Evolutionary conservation across 176 grass and related monocot genomes (phyloP), one percentile per base, ranked within the genome.

Genomic region (Lolium rigidum): DNA sequence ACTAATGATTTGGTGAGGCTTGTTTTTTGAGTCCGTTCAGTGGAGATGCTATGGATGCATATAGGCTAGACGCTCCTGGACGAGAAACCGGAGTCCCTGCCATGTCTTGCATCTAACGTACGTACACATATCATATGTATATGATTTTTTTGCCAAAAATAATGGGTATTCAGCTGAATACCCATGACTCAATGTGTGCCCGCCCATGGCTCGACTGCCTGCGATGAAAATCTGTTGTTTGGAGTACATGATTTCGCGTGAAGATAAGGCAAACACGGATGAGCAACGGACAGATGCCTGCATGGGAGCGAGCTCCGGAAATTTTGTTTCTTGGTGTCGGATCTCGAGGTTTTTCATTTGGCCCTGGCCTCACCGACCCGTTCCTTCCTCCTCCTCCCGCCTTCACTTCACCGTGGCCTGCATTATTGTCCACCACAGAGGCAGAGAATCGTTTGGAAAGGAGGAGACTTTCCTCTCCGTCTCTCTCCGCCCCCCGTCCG

Each of bases 341-440:
- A 73, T 87, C 74, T 73, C 84, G 55, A 83, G 66, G 54, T 38
- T 61, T 1, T 22, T 44, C 41, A 35, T 35, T 3, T 35, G 5
- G 41, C 3, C 13, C 15, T 10, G 61, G 43, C n/a, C 71, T 82
- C 55, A 55, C 56, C 74, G 64, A 86, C 66, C 83, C 22, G 74
- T 5, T 65, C 10, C 47, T 2, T 10, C 55, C 55, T n/a, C n/a
- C n/a, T n/a, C 17, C 39, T 4, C 3, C 51, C 31, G 31, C 39
- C 25, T 16, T 8, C 54, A 7, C 41, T 25, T 25, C 59, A 22
- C 57, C 20, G n/a, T 60, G 20, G 21, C 58, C 20, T 22, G 73
- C 73, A 74, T 90, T 83, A 86, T 83, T 72, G 79, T 37, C 71
- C 70, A 17, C 43, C 28, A 7, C n/a, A 14, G 43, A 46, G 43